These are phyloP conservation scores for Gonapodya prolifera DNA, from an alignment of 192 early-diverging fungal species.

Conservation along the genomic window DNA sequence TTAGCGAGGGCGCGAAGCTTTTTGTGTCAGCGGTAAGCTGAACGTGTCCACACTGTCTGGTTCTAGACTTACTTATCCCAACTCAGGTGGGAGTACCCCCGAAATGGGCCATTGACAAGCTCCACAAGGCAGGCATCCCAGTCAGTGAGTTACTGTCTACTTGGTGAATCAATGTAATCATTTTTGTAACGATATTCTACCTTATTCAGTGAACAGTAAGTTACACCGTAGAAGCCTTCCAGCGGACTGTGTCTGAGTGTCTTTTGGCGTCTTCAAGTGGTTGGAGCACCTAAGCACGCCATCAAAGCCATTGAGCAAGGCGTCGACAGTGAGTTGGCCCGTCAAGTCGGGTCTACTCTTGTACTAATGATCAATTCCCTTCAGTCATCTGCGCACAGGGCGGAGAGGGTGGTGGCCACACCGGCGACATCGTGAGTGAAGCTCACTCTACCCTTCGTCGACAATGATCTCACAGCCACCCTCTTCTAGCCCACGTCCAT, in stretches of 20 bases:
- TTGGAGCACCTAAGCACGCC: slow-evolving; percentile 24
- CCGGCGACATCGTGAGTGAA: slow-evolving; percentile 12
- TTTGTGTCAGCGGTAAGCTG: slow-evolving; percentile 31
- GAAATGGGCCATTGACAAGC: slow-evolving; percentile 29
- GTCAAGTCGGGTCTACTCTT: background rate
- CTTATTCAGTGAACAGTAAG: background rate
- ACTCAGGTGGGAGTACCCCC: slow-evolving; percentile 1
- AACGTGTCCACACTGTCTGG: background rate
- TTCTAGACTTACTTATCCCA: background rate
- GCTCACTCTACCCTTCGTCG: background rate
- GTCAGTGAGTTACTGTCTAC: slow-evolving; percentile 13
- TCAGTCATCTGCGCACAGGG: slow-evolving; percentile 27
- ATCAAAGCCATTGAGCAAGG: slow-evolving; percentile 25
- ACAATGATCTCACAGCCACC: background rate
- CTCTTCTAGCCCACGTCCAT: slow-evolving; percentile 13
- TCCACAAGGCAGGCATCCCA: slow-evolving; percentile 25
- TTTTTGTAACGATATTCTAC: background rate
- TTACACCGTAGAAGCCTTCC: background rate
- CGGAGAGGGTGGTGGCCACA: slow-evolving; percentile 33
- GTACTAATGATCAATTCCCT: background rate
- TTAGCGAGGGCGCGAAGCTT: slow-evolving; percentile 21
- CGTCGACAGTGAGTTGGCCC: slow-evolving; percentile 17
- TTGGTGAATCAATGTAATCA: background rate
- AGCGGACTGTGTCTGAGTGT: background rate
- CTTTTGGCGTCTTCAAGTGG: background rate